A percentile compares a stretch with the other conserved stretches of the same genome.
phyloP scores from a whole-genome alignment of 2,329 filamentous ascomycete species.

The Lecanicillium sp. region DNA sequence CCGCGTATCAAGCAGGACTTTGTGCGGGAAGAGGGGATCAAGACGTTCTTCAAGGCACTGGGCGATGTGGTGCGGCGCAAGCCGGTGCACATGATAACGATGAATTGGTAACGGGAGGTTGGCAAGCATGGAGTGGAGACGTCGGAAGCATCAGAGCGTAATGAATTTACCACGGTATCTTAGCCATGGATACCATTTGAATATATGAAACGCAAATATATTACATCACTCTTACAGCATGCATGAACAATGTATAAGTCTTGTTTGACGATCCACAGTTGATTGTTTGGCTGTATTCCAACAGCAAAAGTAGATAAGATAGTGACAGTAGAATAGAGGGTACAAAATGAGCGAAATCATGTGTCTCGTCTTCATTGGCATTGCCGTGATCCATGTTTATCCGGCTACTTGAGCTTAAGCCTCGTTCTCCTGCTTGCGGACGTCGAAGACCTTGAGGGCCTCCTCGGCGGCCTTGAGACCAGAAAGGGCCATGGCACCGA shows the following conservation, averaged over 20 bases:
- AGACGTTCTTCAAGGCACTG: constrained; percentile 4
- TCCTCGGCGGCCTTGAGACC: constrained; percentile 92
- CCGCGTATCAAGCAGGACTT: constrained; percentile 2
- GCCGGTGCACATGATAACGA: constrained; percentile 8
- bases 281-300: background rate
- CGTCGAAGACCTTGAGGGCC: constrained; percentile 69
- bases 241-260: background rate
- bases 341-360: background rate
- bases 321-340: constrained; percentile 8
- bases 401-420: constrained; percentile 31
- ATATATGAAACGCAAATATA: background rate
- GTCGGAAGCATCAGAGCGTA: too few species aligned
- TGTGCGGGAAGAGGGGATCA: constrained; percentile 7
- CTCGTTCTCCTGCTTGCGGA: constrained; percentile 71
- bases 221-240: too few species aligned
- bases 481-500: constrained; percentile 81
- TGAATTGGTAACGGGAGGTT: background rate
- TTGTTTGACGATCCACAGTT: constrained; percentile 1
- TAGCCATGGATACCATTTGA: background rate
- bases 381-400: background rate
- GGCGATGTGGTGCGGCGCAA: background rate
- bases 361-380: constrained; percentile 1
- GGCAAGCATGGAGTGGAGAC: too few species aligned
- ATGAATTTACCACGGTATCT: too few species aligned
- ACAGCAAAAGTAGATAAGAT: background rate